phyloP scores from a whole-genome alignment of 2,329 filamentous ascomycete species.

The Penicillium sp. region DNA sequence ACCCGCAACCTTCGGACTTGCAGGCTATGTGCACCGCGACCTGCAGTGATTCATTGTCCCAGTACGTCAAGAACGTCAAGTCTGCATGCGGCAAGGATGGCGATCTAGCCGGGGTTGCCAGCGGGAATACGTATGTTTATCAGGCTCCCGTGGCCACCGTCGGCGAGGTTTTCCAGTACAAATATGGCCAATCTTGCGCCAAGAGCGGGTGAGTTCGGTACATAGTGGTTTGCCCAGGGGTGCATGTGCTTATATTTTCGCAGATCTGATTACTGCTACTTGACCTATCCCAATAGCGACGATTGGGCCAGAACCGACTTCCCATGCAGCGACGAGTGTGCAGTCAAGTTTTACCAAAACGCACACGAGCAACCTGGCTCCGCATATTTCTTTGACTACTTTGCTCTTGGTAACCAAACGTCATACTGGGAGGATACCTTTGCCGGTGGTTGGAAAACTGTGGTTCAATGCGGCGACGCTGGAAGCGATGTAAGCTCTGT shows the following conservation, averaged over 20 bases:
- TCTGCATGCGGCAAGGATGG: conserved; percentile 24
- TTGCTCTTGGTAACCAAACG: conserved; percentile 20
- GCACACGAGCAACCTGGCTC: conserved; percentile 30
- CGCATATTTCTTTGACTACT: conserved; percentile 25
- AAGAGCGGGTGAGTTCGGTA: conserved; percentile 19
- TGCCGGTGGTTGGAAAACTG: conserved; percentile 25
- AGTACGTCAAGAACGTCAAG: conserved; percentile 27
- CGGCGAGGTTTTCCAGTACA: conserved; percentile 26
- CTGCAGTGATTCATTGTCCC: conserved; percentile 25
- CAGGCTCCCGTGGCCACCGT: conserved; percentile 16
- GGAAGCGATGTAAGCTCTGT: conserved; percentile 15
- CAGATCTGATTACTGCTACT: conserved; percentile 27
- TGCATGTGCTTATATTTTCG: conserved; percentile 5
- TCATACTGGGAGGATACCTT: conserved; percentile 28
- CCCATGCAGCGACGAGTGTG: conserved; percentile 28
- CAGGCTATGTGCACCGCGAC: conserved; percentile 26
- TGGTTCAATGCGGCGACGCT: conserved; percentile 16
- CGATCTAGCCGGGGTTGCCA: conserved; percentile 24
- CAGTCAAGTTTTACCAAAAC: conserved; percentile 25
- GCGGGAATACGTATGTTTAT: conserved; percentile 9
- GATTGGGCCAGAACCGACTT: conserved; percentile 22
- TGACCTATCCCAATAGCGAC: conserved; percentile 15
- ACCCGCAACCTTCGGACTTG: conserved; percentile 23
- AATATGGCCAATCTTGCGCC: conserved; percentile 21
- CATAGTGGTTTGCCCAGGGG: neutral